These are phyloP conservation scores for Drechslerella stenobrocha DNA, from an alignment of 2,329 filamentous ascomycete genomes.

Conservation along the genomic window DNA sequence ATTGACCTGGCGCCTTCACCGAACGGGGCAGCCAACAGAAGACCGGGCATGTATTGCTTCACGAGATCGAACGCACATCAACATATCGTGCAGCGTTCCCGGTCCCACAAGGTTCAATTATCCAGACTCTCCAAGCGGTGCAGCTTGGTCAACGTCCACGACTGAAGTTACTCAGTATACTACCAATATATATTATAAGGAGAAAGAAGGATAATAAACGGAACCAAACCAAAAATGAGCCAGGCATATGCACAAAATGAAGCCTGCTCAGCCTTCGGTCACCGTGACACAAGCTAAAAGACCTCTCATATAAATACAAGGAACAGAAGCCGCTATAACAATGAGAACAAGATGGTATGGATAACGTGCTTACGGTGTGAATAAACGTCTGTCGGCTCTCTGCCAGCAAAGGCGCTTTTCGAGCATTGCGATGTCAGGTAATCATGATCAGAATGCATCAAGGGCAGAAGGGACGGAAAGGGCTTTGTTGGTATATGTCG, in stretches of 20 bases:
- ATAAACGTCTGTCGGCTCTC: slow-evolving; percentile 1
- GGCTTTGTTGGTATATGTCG: background rate
- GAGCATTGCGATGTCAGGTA: too few relatives aligned
- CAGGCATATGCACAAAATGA: background rate
- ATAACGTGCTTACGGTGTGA: background rate
- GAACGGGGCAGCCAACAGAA: too few relatives aligned
- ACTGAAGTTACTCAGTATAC: too few relatives aligned
- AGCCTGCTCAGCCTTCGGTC: background rate
- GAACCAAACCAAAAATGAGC: slow-evolving; percentile 12
- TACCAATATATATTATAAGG: background rate
- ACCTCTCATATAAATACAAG: slow-evolving; percentile 40
- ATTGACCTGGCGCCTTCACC: too few relatives aligned
- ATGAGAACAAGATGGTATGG: background rate
- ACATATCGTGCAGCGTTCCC: too few relatives aligned
- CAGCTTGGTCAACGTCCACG: too few relatives aligned
- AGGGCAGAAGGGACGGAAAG: background rate
- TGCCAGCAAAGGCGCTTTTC: background rate
- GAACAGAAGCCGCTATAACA: slow-evolving; percentile 1
- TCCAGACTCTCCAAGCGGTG: too few relatives aligned
- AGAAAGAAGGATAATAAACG: background rate
- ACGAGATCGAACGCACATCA: too few relatives aligned
- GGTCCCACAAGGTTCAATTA: background rate
- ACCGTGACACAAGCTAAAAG: background rate
- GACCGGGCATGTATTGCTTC: too few relatives aligned
- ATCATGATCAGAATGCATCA: background rate